These are phyloP conservation scores for Saccharomycopsis sp. DNA, from an alignment of 805 yeast species.

Conservation along the genomic window DNA sequence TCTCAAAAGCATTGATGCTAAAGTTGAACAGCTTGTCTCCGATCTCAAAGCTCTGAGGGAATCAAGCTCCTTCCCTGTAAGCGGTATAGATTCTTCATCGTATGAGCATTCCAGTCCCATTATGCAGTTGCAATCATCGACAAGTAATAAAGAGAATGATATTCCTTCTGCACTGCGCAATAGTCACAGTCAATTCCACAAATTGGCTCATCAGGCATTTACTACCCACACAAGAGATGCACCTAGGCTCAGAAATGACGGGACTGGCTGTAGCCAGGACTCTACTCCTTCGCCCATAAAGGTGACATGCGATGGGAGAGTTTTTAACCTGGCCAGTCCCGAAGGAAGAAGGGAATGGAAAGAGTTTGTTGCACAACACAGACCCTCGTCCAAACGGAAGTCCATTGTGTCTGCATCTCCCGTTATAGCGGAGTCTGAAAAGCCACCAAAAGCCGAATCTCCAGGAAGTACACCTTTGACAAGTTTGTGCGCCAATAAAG, in stretches of 20 bases:
- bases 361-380: constrained; percentile 6
- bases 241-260: not conserved
- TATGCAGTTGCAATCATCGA: not conserved
- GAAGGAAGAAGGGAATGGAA: constrained; percentile 20
- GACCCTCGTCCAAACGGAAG: not conserved
- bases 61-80: not conserved
- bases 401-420: not conserved
- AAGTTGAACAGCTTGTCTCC: not conserved
- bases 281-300: constrained; percentile 3
- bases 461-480: not conserved
- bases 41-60: not conserved
- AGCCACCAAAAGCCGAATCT: not conserved
- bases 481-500: not conserved
- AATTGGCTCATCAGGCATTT: not conserved
- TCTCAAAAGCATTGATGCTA: not conserved
- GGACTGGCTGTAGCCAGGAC: not conserved
- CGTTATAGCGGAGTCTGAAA: not conserved
- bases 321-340: constrained; percentile 11
- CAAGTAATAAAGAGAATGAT: not conserved
- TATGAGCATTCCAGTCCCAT: not conserved
- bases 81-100: not conserved
- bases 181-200: not conserved
- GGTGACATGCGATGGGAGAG: constrained; percentile 15
- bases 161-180: not conserved
- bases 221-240: not conserved